phyloP scores from a whole-genome alignment of 352 stramenopile species.

The Sclerospora graminicola region DNA sequence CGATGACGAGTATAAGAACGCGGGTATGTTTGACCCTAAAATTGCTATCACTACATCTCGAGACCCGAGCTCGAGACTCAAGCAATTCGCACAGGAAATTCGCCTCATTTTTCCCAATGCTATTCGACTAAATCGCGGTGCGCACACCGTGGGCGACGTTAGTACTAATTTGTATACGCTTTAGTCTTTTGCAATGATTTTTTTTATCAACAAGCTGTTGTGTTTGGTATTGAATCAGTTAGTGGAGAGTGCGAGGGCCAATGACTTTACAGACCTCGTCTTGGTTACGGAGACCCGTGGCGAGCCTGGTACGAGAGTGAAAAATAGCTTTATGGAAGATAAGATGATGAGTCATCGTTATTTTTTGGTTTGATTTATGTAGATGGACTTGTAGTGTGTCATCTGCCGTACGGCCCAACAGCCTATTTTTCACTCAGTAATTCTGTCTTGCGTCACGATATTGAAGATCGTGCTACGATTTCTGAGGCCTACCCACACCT shows the following conservation, averaged over 20 bases:
- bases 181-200: neutral
- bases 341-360: neutral
- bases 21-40: slow-evolving; percentile 94
- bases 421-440: slow-evolving; percentile 98
- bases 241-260: slow-evolving; percentile 91
- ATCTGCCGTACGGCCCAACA: slow-evolving; percentile 97
- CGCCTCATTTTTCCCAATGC: slow-evolving; percentile 98
- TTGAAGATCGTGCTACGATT: slow-evolving; percentile 91
- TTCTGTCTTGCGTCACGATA: slow-evolving; percentile 97
- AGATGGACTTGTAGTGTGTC: slow-evolving; percentile 97
- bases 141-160: slow-evolving; percentile 88
- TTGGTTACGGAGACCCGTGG: slow-evolving; percentile 98
- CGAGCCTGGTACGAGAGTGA: slow-evolving; percentile 73
- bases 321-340: neutral
- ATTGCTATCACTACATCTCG: slow-evolving; percentile 98
- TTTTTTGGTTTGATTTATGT: slow-evolving; percentile 6
- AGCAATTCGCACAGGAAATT: slow-evolving; percentile 99
- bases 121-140: slow-evolving; percentile 95
- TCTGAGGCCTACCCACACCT: slow-evolving; percentile 93
- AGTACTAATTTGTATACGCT: slow-evolving; percentile 5
- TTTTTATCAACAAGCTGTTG: neutral
- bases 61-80: slow-evolving; percentile 94
- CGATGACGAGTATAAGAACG: slow-evolving; percentile 99
- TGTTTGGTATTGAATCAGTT: slow-evolving; percentile 63
- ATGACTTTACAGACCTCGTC: slow-evolving; percentile 98